Evolutionary conservation across 2,329 filamentous ascomycete genomes (phyloP), one percentile per base, ranked within the genome.

Genomic region (Fusarium sp.): DNA sequence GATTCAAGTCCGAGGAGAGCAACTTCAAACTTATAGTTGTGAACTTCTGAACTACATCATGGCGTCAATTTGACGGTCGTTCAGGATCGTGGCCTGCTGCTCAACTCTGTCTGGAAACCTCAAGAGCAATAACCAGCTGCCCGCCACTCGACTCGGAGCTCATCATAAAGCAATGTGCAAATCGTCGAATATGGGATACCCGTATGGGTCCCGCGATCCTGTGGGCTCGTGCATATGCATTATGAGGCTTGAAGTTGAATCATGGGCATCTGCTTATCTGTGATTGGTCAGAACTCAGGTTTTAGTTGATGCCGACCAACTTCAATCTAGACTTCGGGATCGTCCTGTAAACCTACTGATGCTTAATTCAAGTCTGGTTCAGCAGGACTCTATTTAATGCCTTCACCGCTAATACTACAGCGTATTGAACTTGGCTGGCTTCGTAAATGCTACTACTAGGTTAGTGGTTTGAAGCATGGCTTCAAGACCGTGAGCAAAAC

Each of bases 211-310:
- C n/a, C 35, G 51, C 15, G 36, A 24, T 24, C 46, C 26, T 42
- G 29, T 39, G 19, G 22, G 34, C 19, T 48, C 35, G 42, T 39
- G n/a, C n/a, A 32, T 38, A 34, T 31, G 15, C 19, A 36, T 24
- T 11, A 47, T 12, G 31, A 10, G 9, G 25, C 12, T 38, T 34
- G 7, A 29, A 58, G 41, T 48, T 32, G 29, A 32, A 44, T 44
- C 61, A 63, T 65, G 61, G 62, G 48, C 61, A 25, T 42, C 39
- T 65, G 13, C 44, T 65, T 32, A 24, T 19, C 24, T 53, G 38
- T 61, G 38, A 65, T 34, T 65, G 61, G 62, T 6, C 38, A 38
- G 35, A 58, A 24, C 19, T 43, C 32, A 29, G 19, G 26, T 6
- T 29, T 32, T 49, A 15, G 31, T 39, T 32, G 15, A 49, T 43